Conservation (phyloP, 495 filamentous ascomycete species). For the Cladorrhinum samala region DNA sequence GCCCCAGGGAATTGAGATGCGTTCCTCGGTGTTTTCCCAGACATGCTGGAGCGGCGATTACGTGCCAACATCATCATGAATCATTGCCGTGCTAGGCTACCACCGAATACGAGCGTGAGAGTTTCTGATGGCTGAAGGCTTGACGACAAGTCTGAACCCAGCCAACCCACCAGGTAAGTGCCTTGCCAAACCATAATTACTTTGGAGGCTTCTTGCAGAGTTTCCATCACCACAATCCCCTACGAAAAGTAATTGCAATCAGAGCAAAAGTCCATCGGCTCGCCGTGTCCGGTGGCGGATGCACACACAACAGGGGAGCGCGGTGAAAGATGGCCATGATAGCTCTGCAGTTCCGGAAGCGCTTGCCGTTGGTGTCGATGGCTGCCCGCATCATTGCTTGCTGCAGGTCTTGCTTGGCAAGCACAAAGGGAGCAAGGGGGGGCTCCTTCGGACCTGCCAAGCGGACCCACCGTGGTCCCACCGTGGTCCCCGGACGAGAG, state of each 20-base stretch:
- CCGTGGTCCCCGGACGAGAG: not conserved
- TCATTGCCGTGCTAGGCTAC: not conserved
- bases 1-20: not conserved
- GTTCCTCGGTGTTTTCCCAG: too few species aligned
- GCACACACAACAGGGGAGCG: too few species aligned
- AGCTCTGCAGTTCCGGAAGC: not conserved
- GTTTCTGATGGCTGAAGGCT: not conserved
- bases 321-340: not conserved
- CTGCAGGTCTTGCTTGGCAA: not conserved
- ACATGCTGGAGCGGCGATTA: not conserved
- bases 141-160: not conserved
- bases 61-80: not conserved
- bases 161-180: too few species aligned
- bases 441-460: not conserved
- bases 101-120: not conserved
- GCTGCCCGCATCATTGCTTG: not conserved
- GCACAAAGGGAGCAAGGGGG: not conserved
- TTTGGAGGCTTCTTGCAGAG: too few species aligned
- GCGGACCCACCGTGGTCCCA: not conserved
- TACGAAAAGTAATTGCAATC: too few species aligned
- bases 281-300: too few species aligned
- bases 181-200: not conserved
- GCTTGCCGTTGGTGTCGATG: not conserved
- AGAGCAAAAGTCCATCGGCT: too few species aligned
- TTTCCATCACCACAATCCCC: too few species aligned